These are phyloP conservation scores for Penicillium dipodomyicola DNA, from an alignment of 495 filamentous ascomycete genomes.

Conservation along the genomic window DNA sequence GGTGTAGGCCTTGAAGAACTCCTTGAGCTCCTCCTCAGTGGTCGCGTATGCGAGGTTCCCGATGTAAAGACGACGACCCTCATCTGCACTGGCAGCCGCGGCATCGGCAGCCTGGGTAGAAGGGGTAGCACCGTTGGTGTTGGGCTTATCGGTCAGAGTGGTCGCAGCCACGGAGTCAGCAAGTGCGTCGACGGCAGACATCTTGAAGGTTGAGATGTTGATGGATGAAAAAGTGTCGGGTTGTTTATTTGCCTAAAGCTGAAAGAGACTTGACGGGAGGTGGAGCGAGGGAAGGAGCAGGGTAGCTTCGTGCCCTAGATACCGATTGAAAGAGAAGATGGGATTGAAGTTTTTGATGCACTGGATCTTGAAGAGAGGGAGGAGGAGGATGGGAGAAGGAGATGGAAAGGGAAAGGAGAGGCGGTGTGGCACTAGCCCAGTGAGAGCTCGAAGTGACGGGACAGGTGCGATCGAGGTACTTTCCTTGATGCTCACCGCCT, in stretches of 20 bases:
- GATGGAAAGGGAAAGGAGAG: slow-evolving; percentile 25
- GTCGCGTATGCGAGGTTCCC: slow-evolving; percentile 99
- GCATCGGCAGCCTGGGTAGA: slow-evolving; percentile 70
- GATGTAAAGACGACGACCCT: slow-evolving; percentile 98
- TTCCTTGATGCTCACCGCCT: not conserved
- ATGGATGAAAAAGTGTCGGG: slow-evolving; percentile 24
- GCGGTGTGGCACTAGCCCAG: slow-evolving; percentile 29
- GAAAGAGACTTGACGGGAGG: slow-evolving; percentile 53
- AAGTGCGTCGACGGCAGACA: slow-evolving; percentile 57
- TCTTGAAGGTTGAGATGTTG: slow-evolving; percentile 48
- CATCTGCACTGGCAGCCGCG: slow-evolving; percentile 92
- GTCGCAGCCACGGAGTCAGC: slow-evolving; percentile 49
- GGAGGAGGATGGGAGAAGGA: slow-evolving; percentile 26
- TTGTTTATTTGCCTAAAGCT: slow-evolving; percentile 19
- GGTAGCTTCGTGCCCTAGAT: slow-evolving; percentile 93
- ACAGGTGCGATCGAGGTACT: slow-evolving; percentile 1
- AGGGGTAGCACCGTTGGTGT: slow-evolving; percentile 83
- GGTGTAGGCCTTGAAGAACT: slow-evolving; percentile 96
- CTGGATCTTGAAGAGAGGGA: slow-evolving; percentile 22
- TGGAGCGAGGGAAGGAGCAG: slow-evolving; percentile 52
- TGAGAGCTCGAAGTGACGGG: slow-evolving; percentile 5
- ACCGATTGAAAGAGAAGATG: slow-evolving; percentile 37
- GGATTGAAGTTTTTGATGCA: slow-evolving; percentile 22
- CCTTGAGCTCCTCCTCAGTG: slow-evolving; percentile 98
- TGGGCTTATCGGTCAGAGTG: slow-evolving; percentile 52